Conservation (phyloP, 75 land plant species). For the Ceratopteris richardii region DNA sequence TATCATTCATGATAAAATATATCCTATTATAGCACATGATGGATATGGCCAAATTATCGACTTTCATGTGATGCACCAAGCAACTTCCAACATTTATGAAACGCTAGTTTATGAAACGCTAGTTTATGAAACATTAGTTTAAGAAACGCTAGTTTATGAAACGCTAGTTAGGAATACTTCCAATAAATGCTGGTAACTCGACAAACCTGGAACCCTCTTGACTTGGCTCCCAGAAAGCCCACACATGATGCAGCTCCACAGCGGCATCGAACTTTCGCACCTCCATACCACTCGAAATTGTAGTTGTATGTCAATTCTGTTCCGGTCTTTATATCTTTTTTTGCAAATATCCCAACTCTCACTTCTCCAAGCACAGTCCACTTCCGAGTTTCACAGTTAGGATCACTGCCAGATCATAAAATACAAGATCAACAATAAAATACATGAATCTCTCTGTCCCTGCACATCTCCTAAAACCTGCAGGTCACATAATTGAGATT, state of each 20-base stretch:
- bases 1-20: too few relatives aligned
- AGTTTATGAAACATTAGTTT: too few relatives aligned
- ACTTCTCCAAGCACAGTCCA: constrained; percentile 78
- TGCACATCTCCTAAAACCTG: too few relatives aligned
- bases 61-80: too few relatives aligned
- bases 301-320: constrained; percentile 74
- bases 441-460: neutral
- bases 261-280: constrained; percentile 65
- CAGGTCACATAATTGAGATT: too few relatives aligned
- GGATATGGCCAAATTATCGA: too few relatives aligned
- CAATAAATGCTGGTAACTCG: too few relatives aligned
- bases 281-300: constrained; percentile 89
- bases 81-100: too few relatives aligned
- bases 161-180: too few relatives aligned
- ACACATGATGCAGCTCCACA: constrained; percentile 74
- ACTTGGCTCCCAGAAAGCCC: constrained; percentile 84
- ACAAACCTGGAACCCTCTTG: constrained; percentile 70
- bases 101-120: too few relatives aligned
- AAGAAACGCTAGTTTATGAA: too few relatives aligned
- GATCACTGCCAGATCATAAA: constrained; percentile 45
- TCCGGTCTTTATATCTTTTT: constrained; percentile 54
- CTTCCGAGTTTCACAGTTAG: constrained; percentile 83
- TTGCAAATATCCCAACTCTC: constrained; percentile 87
- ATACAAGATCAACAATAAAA: neutral
- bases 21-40: too few relatives aligned